phyloP scores from a whole-genome alignment of 257 asterid species.

The Penstemon barbatus region DNA sequence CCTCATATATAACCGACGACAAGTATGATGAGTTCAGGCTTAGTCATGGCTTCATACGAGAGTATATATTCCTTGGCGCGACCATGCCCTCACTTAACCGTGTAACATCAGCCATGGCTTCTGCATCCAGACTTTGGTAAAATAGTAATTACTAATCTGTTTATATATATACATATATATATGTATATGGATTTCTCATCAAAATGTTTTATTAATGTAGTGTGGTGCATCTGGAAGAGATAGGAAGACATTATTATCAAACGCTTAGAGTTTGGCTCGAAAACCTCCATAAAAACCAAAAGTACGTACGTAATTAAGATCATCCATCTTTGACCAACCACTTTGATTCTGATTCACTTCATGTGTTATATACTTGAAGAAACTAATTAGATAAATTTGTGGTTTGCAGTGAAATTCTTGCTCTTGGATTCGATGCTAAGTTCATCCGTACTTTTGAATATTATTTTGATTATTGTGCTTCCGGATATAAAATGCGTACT shows the following conservation, averaged over 20 bases:
- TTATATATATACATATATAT: neutral
- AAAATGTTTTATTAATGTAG: slow-evolving; percentile 29
- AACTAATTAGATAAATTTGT: neutral
- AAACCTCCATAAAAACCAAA: slow-evolving; percentile 43
- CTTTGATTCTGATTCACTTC: neutral
- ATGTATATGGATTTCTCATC: neutral
- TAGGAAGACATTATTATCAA: slow-evolving; percentile 52
- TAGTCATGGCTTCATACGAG: slow-evolving; percentile 61
- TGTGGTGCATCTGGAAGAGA: slow-evolving; percentile 54
- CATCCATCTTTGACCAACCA: neutral
- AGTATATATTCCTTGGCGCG: slow-evolving; percentile 64
- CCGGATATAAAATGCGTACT: slow-evolving; percentile 48
- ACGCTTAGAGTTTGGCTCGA: slow-evolving; percentile 54
- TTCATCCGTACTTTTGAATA: slow-evolving; percentile 61
- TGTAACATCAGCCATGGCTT: slow-evolving; percentile 53
- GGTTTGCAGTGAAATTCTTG: slow-evolving; percentile 40
- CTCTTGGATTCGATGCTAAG: slow-evolving; percentile 48
- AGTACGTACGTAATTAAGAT: slow-evolving; percentile 28
- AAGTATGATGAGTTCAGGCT: slow-evolving; percentile 53
- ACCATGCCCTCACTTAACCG: slow-evolving; percentile 49
- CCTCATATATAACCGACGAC: slow-evolving; percentile 50
- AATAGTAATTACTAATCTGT: neutral
- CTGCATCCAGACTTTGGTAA: slow-evolving; percentile 57
- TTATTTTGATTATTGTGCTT: slow-evolving; percentile 54
- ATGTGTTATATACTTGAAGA: neutral